phyloP scores from a whole-genome alignment of 2,329 filamentous ascomycete species.

The Parasarocladium wereldwijsianum region DNA sequence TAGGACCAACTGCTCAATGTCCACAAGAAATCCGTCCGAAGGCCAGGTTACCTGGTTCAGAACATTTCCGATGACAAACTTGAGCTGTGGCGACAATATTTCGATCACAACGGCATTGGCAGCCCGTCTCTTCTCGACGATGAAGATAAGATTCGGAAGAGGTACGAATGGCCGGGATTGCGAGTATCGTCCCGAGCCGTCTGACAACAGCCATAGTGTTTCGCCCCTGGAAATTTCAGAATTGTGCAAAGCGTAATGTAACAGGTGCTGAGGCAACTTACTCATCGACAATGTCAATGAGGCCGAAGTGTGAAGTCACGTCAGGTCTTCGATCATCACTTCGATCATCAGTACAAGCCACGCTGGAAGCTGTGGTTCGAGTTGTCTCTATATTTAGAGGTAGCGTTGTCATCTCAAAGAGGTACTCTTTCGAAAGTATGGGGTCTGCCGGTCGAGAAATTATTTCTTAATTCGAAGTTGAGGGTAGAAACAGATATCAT shows the following conservation, averaged over 20 bases:
- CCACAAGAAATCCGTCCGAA: neutral
- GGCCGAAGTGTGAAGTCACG: constrained; percentile 1
- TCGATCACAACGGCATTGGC: constrained; percentile 10
- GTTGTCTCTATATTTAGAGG: no score
- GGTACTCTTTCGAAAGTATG: no score
- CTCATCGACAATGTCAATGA: constrained; percentile 12
- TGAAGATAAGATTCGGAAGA: constrained; percentile 12
- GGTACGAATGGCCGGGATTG: constrained; percentile 8
- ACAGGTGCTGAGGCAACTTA: constrained; percentile 5
- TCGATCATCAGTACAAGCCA: no score
- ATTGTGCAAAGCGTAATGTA: constrained; percentile 1
- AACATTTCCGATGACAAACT: constrained; percentile 7
- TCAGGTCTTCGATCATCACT: no score
- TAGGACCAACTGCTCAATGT: constrained; percentile 1
- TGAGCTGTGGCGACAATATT: constrained; percentile 21
- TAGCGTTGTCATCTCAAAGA: no score
- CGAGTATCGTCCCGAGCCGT: constrained; percentile 14
- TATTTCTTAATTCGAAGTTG: no score
- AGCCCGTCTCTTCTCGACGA: constrained; percentile 13
- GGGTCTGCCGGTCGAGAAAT: no score
- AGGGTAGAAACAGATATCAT: no score
- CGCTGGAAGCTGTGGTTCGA: no score
- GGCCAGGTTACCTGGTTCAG: constrained; percentile 1
- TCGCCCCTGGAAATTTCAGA: constrained; percentile 9
- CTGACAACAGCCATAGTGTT: constrained; percentile 12